phyloP scores from a whole-genome alignment of 192 early-diverging fungal species.

The Geranomyces michiganensis region DNA sequence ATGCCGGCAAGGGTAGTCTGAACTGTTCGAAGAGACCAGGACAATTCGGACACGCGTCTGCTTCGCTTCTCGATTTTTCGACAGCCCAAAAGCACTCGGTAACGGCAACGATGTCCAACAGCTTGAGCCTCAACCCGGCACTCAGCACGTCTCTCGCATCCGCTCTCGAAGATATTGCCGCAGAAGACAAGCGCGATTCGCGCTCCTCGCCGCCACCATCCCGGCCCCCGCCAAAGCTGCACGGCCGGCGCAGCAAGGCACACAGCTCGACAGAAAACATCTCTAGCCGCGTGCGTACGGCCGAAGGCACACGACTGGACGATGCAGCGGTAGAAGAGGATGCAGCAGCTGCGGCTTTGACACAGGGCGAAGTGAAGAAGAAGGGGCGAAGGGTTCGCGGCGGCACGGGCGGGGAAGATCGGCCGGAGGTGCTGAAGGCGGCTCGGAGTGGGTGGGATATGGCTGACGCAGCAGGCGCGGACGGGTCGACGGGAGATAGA shows the following conservation, averaged over 20 bases:
- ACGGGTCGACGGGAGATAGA: neutral
- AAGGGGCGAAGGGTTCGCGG: neutral
- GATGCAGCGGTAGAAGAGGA: neutral
- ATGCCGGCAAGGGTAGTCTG: no score
- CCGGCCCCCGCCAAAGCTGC: constrained; percentile 1
- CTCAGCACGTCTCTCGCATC: constrained; percentile 4
- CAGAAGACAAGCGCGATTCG: neutral
- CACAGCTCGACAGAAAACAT: neutral
- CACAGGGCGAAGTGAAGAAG: neutral
- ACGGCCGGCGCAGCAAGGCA: neutral
- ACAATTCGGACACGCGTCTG: no score
- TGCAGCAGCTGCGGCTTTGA: neutral
- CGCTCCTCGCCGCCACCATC: constrained; percentile 9
- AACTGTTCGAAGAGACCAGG: no score
- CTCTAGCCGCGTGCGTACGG: neutral
- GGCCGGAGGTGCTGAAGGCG: constrained; percentile 7
- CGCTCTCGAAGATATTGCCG: constrained; percentile 2
- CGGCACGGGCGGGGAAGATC: neutral
- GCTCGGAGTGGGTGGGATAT: constrained; percentile 6
- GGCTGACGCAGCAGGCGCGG: neutral
- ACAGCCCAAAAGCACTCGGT: no score
- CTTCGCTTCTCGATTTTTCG: no score
- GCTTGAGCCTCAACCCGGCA: neutral
- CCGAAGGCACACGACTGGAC: neutral
- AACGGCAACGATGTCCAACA: neutral